Evolutionary conservation across 768 basidiomycete genomes (phyloP).

Genomic region (Tylopilus felleus): DNA sequence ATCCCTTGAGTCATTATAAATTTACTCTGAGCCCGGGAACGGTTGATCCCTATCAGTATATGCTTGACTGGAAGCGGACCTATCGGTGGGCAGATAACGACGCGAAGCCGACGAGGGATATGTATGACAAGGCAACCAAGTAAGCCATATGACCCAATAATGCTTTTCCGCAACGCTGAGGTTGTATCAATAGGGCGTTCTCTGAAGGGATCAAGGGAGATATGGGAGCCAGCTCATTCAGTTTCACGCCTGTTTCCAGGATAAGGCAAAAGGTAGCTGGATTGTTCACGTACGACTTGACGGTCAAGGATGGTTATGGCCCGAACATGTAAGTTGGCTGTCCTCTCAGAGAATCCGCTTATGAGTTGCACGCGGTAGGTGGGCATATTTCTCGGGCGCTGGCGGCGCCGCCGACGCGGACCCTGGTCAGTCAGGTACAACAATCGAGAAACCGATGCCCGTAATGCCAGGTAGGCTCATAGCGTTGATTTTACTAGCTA

Average conservation of each 20-base stretch:
- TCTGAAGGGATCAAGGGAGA: not conserved
- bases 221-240: not conserved
- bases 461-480: not conserved
- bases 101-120: constrained; percentile 3
- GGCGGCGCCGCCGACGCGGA: not conserved
- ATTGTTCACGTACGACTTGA: constrained; percentile 17
- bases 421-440: too few relatives aligned
- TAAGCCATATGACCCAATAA: not conserved
- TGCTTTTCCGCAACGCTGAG: not conserved
- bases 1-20: constrained; percentile 17
- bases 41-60: not conserved
- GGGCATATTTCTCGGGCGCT: constrained; percentile 15
- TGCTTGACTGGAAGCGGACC: constrained; percentile 10
- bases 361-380: not conserved
- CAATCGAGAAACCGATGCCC: not conserved
- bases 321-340: constrained; percentile 14
- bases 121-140: constrained; percentile 12
- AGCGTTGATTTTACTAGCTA: not conserved
- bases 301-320: constrained; percentile 5
- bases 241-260: constrained; percentile 6
- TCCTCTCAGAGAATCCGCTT: not conserved
- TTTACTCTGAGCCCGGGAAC: constrained; percentile 1
- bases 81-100: constrained; percentile 11
- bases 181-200: constrained; percentile 3
- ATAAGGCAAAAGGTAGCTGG: constrained; percentile 14